Percentiles rank a stretch among this genome's conserved stretches.
phyloP scores from a whole-genome alignment of 2,329 filamentous ascomycete species.

The Mariannaea sp. region DNA sequence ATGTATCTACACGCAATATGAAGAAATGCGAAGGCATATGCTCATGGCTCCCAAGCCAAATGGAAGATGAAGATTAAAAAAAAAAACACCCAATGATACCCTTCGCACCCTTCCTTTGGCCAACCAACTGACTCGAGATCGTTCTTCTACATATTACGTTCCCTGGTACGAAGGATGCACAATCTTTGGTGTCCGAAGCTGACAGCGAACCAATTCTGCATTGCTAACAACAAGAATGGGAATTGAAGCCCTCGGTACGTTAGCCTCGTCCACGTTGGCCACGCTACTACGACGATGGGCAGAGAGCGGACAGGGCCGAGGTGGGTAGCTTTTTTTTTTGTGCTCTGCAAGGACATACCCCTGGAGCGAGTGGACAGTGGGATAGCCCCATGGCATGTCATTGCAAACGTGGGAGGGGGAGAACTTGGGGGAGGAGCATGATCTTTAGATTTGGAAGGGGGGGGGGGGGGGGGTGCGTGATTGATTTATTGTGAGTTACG shows the following conservation, averaged over 20 bases:
- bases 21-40: not conserved
- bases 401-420: conserved; percentile 11
- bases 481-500: too few relatives aligned
- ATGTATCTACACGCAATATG: conserved; percentile 9
- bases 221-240: conserved; percentile 16
- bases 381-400: conserved; percentile 3
- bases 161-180: too few relatives aligned
- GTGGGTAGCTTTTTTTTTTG: conserved; percentile 4
- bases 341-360: conserved; percentile 8
- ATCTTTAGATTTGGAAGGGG: not conserved
- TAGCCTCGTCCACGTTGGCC: conserved; percentile 16
- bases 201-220: conserved; percentile 1
- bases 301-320: not conserved
- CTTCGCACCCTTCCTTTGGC: not conserved
- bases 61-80: conserved; percentile 1
- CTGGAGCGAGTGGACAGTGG: conserved; percentile 4
- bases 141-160: too few relatives aligned
- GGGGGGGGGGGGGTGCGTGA: too few relatives aligned
- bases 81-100: conserved; percentile 12
- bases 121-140: conserved; percentile 2
- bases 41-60: not conserved
- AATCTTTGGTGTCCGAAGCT: not conserved
- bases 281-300: conserved; percentile 5
- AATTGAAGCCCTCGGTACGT: conserved; percentile 17
- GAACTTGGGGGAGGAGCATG: too few relatives aligned